Evolutionary conservation across 306 rosid species (phyloP).

Genomic region (Castanea mollissima): DNA sequence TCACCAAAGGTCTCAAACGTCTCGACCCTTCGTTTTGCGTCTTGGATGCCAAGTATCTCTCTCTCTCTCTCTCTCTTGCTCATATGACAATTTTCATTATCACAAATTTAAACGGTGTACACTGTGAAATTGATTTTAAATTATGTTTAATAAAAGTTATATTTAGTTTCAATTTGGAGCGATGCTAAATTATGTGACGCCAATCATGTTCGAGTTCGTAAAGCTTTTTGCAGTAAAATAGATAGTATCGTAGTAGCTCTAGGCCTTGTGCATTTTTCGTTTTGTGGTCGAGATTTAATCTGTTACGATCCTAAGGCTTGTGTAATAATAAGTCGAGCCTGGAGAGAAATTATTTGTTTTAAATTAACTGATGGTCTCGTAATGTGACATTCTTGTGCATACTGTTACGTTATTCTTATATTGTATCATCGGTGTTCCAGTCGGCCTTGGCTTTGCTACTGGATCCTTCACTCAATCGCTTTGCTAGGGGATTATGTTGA

Average conservation of each 20-base stretch:
- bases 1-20: slow-evolving; percentile 56
- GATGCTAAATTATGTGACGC: too few relatives aligned
- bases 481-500: slow-evolving; percentile 67
- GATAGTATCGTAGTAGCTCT: too few relatives aligned
- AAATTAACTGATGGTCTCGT: background rate
- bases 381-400: background rate
- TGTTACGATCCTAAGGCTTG: too few relatives aligned
- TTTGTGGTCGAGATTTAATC: too few relatives aligned
- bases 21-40: slow-evolving; percentile 58
- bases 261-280: too few relatives aligned
- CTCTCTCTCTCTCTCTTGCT: slow-evolving; percentile 3
- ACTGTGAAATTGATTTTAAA: too few relatives aligned
- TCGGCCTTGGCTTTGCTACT: slow-evolving; percentile 97
- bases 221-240: too few relatives aligned
- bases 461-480: slow-evolving; percentile 86
- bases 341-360: background rate
- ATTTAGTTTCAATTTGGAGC: too few relatives aligned
- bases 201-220: too few relatives aligned
- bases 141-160: too few relatives aligned
- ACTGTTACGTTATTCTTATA: background rate
- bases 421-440: slow-evolving; percentile 28
- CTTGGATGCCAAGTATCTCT: slow-evolving; percentile 78
- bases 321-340: background rate
- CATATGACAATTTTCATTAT: background rate
- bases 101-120: too few relatives aligned